Conservation (phyloP, 495 filamentous ascomycete species). For the Aspergillus conjunctus region DNA sequence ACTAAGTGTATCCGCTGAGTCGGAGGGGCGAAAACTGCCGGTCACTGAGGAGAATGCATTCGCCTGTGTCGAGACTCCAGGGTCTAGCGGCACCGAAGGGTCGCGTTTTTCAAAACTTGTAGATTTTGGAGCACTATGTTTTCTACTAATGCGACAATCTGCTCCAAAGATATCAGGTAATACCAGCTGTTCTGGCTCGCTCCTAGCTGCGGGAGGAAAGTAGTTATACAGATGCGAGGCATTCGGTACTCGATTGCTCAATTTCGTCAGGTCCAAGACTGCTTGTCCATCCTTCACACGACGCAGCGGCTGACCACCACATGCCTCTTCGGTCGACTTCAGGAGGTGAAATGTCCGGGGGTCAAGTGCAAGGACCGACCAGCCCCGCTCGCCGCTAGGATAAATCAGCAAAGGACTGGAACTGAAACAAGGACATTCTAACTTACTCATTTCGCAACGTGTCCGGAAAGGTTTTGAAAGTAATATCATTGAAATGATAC, state of each 20-base stretch:
- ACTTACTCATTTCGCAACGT: constrained; percentile 28
- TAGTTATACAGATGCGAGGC: constrained; percentile 34
- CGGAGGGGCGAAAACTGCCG: constrained; percentile 18
- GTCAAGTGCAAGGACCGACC: constrained; percentile 55
- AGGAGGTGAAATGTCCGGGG: constrained; percentile 47
- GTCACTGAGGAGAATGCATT: background rate
- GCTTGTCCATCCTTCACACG: constrained; percentile 20
- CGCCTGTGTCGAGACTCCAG: background rate
- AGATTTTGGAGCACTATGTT: background rate
- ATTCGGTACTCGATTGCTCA: constrained; percentile 29
- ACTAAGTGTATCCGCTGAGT: constrained; percentile 26
- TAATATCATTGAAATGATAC: constrained; percentile 33
- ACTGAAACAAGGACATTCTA: background rate
- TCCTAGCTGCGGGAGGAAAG: constrained; percentile 28
- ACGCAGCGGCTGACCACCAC: constrained; percentile 43
- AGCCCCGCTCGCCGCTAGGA: constrained; percentile 39
- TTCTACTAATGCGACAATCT: constrained; percentile 29
- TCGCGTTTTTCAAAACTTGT: background rate
- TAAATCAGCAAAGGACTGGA: constrained; percentile 13
- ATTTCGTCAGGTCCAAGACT: constrained; percentile 37
- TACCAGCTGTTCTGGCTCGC: constrained; percentile 24
- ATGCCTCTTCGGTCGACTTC: constrained; percentile 40
- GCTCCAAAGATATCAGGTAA: constrained; percentile 37
- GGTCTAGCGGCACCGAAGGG: background rate
- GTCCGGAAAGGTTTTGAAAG: constrained; percentile 22